Evolutionary conservation across 345 rosid genomes (phyloP).

Genomic region (Gynandropsis gynandra): DNA sequence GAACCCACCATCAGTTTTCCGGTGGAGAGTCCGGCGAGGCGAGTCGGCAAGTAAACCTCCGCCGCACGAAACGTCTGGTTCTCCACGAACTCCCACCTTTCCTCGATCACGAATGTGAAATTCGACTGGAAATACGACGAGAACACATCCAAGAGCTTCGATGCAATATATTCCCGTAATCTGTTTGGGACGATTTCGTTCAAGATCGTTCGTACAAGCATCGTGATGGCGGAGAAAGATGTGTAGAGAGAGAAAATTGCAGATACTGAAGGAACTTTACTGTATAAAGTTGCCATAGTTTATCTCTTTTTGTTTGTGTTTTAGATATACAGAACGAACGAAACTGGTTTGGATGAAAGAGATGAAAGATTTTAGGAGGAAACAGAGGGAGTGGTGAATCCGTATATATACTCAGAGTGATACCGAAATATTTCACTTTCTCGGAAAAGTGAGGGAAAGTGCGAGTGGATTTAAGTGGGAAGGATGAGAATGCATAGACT

Average conservation of each 20-base stretch:
- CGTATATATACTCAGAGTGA: too few species aligned
- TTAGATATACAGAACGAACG: too few species aligned
- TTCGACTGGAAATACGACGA: slow-evolving; percentile 6
- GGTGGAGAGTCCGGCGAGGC: slow-evolving; percentile 17
- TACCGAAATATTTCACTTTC: too few species aligned
- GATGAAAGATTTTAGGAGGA: too few species aligned
- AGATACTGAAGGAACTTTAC: slow-evolving; percentile 18
- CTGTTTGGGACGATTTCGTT: slow-evolving; percentile 12
- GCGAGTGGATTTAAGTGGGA: slow-evolving; percentile 14
- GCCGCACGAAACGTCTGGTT: slow-evolving; percentile 23
- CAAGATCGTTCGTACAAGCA: slow-evolving; percentile 17
- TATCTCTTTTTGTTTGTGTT: background rate
- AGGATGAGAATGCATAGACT: too few species aligned
- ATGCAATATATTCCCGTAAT: slow-evolving; percentile 7
- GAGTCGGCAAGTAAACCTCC: slow-evolving; percentile 17
- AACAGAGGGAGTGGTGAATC: slow-evolving; percentile 10
- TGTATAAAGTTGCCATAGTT: slow-evolving; percentile 17
- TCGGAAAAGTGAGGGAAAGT: slow-evolving; percentile 14
- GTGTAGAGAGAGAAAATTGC: slow-evolving; percentile 17
- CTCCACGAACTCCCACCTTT: slow-evolving; percentile 2
- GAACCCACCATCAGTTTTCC: slow-evolving; percentile 21
- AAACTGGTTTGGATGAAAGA: too few species aligned
- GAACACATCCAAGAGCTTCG: slow-evolving; percentile 7
- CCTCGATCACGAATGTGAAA: slow-evolving; percentile 25
- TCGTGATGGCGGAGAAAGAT: slow-evolving; percentile 20